Evolutionary conservation across 768 basidiomycete species (phyloP), one percentile per base, ranked within the genome.

Genomic region (Xerocomellus chrysenteron): DNA sequence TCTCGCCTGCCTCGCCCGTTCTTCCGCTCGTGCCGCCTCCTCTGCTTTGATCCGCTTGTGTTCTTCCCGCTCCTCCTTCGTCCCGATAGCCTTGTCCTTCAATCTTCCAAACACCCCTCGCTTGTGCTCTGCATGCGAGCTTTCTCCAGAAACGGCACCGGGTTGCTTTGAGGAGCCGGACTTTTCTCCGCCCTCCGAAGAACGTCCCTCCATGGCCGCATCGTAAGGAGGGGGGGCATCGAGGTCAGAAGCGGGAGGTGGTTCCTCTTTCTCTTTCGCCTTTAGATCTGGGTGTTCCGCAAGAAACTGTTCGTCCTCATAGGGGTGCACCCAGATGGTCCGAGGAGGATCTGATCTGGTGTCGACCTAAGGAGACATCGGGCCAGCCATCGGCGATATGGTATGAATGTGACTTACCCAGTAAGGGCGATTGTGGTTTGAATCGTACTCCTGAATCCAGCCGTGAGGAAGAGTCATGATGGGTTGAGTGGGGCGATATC

Each of bases 301-400:
- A n/a, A 87, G 75, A 68, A 79, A 89, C 50, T 82, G 76, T 45
- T 84, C 81, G 65, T 89, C 87, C 54, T 89, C 85, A 55, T 82
- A 82, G 2, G 89, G 88, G 64, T 91, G 87, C 1, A 77, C 76
- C 89, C 88, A 91, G 62, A 83, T 88, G 0, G 82, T 77, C 0
- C 88, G 80, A 1, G 86, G 82, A 9, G 89, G 88, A 9, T 68
- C 74, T 1, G 82, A 80, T 55, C 71, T 75, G 0, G 86, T 88
- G 57, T 90, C 85, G 17, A 88, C 83, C 84, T 87, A 46, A 44
- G 13, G 11, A 21, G 16, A 30, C 21, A n/a, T 42, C 32, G n/a
- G 19, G 17, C 36, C 44, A 41, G 42, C 6, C 10, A 12, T n/a
- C 19, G 3, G 16, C 17, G 8, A 33, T 33, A 35, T 8, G 19